These are phyloP conservation scores for Arthrobotrys pseudoclavata DNA, from an alignment of 2,329 filamentous ascomycete genomes.

Conservation along the genomic window DNA sequence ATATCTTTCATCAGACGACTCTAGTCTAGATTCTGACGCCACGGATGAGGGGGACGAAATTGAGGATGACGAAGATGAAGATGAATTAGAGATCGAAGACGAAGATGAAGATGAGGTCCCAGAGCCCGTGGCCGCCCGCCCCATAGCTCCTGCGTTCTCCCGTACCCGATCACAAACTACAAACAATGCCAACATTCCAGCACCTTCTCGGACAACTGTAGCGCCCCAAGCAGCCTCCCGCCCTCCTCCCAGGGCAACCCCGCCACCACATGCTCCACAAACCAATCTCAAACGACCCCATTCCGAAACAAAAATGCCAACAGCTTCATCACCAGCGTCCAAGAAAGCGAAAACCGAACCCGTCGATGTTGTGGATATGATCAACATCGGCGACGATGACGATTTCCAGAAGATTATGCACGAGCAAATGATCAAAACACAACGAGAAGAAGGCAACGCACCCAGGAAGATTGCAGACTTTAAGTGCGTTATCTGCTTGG, in stretches of 20 bases:
- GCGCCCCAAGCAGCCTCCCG: slow-evolving; percentile 20
- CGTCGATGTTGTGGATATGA: slow-evolving; percentile 56
- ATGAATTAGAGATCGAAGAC: neutral
- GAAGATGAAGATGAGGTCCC: slow-evolving; percentile 2
- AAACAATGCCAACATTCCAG: slow-evolving; percentile 10
- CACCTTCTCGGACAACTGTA: slow-evolving; percentile 34
- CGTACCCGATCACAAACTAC: neutral
- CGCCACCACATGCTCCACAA: slow-evolving; percentile 17
- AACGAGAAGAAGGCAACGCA: slow-evolving; percentile 60
- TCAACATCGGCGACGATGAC: slow-evolving; percentile 52
- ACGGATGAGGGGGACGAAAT: neutral
- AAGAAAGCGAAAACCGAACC: slow-evolving; percentile 51
- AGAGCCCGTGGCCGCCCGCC: neutral
- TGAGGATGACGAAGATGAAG: neutral
- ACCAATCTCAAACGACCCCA: slow-evolving; percentile 34
- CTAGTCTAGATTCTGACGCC: neutral
- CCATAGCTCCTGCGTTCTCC: neutral
- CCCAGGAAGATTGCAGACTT: slow-evolving; percentile 63
- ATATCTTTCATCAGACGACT: neutral
- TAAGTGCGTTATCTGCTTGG: slow-evolving; percentile 64
- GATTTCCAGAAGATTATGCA: slow-evolving; percentile 59
- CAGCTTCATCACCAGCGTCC: neutral
- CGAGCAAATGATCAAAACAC: slow-evolving; percentile 61
- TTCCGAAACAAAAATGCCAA: slow-evolving; percentile 16
- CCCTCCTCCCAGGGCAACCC: neutral